phyloP scores from a whole-genome alignment of 371 early-diverging fungal species.

The Mucor velutinosus region DNA sequence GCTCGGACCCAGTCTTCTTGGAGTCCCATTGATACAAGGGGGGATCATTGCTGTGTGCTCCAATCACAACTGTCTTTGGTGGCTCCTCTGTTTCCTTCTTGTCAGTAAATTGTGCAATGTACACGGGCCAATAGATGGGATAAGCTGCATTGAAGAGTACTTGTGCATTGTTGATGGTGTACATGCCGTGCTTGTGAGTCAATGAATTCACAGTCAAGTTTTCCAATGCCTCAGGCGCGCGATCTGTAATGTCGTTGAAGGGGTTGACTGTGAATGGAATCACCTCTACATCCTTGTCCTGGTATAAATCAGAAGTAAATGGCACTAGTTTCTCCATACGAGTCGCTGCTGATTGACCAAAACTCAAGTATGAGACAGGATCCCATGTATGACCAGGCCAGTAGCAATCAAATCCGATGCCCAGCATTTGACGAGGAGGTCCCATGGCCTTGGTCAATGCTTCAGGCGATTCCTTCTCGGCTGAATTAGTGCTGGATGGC shows the following conservation, averaged over 20 bases:
- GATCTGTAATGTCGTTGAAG: conserved; percentile 17
- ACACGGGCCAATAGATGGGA: conserved; percentile 40
- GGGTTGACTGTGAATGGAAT: conserved; percentile 30
- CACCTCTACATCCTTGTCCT: conserved; percentile 20
- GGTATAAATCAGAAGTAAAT: conserved; percentile 19
- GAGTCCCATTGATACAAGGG: conserved; percentile 31
- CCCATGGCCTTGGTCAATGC: conserved; percentile 9
- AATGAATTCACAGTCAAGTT: conserved; percentile 7
- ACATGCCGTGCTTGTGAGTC: conserved; percentile 1
- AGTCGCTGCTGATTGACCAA: conserved; percentile 13
- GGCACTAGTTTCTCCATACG: conserved; percentile 22
- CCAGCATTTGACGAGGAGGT: conserved; percentile 21
- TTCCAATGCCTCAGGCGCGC: conserved; percentile 10
- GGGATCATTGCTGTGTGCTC: conserved; percentile 29
- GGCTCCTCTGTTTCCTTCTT: conserved; percentile 1
- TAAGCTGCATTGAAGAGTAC: conserved; percentile 29
- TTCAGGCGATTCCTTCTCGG: conserved; percentile 2
- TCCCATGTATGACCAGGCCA: conserved; percentile 39
- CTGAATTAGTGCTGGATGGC: conserved; percentile 1
- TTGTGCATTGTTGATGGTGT: conserved; percentile 16
- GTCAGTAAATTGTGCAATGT: conserved; percentile 30
- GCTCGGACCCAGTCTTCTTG: conserved; percentile 7
- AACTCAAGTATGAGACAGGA: conserved; percentile 33
- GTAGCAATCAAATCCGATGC: conserved; percentile 30
- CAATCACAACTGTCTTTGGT: conserved; percentile 28